phyloP scores from a whole-genome alignment of 371 early-diverging fungal species.

The Apophysomyces trapeziformis region DNA sequence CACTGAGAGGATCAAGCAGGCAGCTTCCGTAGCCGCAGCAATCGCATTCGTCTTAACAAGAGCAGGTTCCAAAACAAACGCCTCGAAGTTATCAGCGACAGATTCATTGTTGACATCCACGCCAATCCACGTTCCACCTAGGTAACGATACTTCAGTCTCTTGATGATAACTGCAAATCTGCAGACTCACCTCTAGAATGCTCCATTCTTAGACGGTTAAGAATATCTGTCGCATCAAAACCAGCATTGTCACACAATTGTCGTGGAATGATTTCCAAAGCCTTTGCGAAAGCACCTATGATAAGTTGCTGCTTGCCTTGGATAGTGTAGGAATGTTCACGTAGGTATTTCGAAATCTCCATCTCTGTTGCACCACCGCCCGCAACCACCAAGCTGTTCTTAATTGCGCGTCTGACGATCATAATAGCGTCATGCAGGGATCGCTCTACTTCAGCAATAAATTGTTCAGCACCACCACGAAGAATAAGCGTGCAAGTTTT shows the following conservation, averaged over 20 bases:
- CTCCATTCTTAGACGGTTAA: conserved; percentile 96
- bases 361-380: conserved; percentile 99
- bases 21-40: conserved; percentile 96
- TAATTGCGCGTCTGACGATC: conserved; percentile 97
- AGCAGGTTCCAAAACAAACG: conserved; percentile 99
- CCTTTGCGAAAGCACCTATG: conserved; percentile 96
- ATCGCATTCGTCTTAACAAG: conserved; percentile 98
- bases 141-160: conserved; percentile 7
- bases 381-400: conserved; percentile 94
- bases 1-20: conserved; percentile 93
- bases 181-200: conserved; percentile 79
- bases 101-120: conserved; percentile 93
- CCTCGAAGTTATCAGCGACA: conserved; percentile 90
- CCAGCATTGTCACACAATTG: conserved; percentile 99
- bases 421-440: conserved; percentile 99
- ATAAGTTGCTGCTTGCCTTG: conserved; percentile 98
- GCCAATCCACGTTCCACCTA: conserved; percentile 87
- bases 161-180: neutral
- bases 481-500: conserved; percentile 97
- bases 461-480: conserved; percentile 99
- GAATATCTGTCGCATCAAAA: conserved; percentile 98
- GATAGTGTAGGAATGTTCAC: conserved; percentile 90
- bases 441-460: conserved; percentile 99
- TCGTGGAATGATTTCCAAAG: conserved; percentile 98
- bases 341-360: conserved; percentile 95